Evolutionary conservation across 805 yeast genomes (phyloP), one percentile per base, ranked within the genome.

Genomic region (Starmerella sirachaensis): DNA sequence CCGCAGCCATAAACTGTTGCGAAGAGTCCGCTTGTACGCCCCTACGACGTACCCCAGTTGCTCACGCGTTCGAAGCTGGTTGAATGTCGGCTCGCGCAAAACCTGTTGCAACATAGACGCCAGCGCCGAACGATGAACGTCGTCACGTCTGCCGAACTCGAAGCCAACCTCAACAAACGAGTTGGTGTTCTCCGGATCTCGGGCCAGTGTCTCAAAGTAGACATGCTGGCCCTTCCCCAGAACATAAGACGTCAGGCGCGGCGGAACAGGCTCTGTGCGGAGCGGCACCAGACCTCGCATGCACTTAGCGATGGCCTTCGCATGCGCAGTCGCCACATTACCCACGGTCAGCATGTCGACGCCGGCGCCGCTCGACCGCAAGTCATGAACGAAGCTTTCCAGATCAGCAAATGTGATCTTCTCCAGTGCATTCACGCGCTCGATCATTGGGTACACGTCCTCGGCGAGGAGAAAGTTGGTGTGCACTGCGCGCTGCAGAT

Each of bases 41-140:
- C 83, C 84, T 0, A 88, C 98, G 45, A 88, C 85, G 53, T 88
- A 88, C 2, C 98, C 98, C 22, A 88, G 67, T 58, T 91, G 97
- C 61, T 88, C 97, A 51, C 83, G 78, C 6, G 98, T 88, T 59
- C 98, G 72, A 41, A 88, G 67, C 45, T 80, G 80, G 53, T 83
- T 78, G 60, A 88, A 91, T 41, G 88, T 80, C 4, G 95, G 96
- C 55, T 88, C 96, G 48, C 71, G 74, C 34, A 79, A 63, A 45
- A 85, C 69, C 44, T 81, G 88, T 0, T 79, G 71, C 32, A 83
- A 59, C 36, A 88, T 60, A 34, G 78, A 83, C 10, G 79, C 66
- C 38, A 70, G 53, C 0, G 76, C 69, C 31, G 74, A 61, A 21
- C 55, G 49, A 6, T 58, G 49, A 13, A 40, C 13, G 58, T 79